phyloP scores from a whole-genome alignment of 2,329 filamentous ascomycete species.

The Chaetothyriales sp. region DNA sequence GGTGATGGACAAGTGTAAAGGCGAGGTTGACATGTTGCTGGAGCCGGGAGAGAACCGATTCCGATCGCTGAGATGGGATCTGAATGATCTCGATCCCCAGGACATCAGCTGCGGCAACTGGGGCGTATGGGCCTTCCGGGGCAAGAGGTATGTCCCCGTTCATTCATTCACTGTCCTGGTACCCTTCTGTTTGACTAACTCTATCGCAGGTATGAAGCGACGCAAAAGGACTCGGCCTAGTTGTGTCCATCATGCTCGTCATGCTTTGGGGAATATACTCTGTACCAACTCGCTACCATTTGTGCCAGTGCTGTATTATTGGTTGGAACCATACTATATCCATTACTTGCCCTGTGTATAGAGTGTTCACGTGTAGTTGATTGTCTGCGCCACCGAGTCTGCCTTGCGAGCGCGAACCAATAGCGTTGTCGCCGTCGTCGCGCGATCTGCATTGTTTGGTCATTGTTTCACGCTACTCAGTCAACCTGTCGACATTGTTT shows the following conservation, averaged over 20 bases:
- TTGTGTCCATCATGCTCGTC: not conserved
- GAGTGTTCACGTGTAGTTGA: no score
- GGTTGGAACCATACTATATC: no score
- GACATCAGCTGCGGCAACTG: constrained; percentile 93
- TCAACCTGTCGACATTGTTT: no score
- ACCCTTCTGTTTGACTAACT: constrained; percentile 1
- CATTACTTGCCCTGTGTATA: no score
- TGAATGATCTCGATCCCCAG: constrained; percentile 88
- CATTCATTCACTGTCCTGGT: not conserved
- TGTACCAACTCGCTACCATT: not conserved
- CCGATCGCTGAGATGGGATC: constrained; percentile 85
- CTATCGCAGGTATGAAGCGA: constrained; percentile 17
- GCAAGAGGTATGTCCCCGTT: constrained; percentile 58
- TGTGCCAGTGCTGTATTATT: no score
- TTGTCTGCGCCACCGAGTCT: no score
- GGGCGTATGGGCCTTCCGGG: constrained; percentile 93
- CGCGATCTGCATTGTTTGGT: no score
- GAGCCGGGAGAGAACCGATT: constrained; percentile 90
- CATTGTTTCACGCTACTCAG: no score
- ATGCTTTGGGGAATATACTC: not conserved
- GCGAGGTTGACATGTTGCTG: constrained; percentile 83
- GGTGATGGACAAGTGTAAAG: constrained; percentile 69
- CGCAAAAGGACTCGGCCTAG: constrained; percentile 1
- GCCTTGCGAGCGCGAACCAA: no score
- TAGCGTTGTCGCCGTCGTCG: no score